A percentile compares a stretch with the other conserved stretches of the same genome.
These are phyloP conservation scores for Anacardium occidentale DNA, from an alignment of 345 rosid genomes.

Conservation along the genomic window DNA sequence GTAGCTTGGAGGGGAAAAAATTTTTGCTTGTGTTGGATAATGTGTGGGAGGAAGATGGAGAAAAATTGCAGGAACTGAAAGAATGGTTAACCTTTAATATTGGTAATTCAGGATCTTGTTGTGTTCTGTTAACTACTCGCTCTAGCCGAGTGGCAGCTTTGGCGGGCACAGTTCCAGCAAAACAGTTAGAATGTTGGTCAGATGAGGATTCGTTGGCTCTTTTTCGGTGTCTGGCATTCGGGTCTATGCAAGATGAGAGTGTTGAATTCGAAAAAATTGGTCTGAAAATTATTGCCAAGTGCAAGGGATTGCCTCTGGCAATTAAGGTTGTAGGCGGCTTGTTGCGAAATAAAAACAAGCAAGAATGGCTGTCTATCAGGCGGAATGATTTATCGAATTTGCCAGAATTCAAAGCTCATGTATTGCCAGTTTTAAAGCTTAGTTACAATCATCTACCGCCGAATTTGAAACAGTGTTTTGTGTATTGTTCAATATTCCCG, in stretches of 20 bases:
- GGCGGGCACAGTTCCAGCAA: conserved; percentile 2
- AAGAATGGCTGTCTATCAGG: conserved; percentile 13
- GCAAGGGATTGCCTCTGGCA: conserved; percentile 27
- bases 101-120: conserved; percentile 14
- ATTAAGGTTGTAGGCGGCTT: conserved; percentile 16
- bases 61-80: neutral
- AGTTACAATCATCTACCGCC: conserved; percentile 28
- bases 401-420: conserved; percentile 4
- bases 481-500: conserved; percentile 24
- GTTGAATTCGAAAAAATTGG: conserved; percentile 12
- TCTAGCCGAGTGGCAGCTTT: conserved; percentile 5
- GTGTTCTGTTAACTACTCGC: conserved; percentile 21
- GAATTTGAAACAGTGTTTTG: conserved; percentile 26
- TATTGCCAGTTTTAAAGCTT: conserved; percentile 22
- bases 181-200: neutral
- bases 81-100: conserved; percentile 2
- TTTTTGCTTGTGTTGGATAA: conserved; percentile 28
- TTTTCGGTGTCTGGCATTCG: conserved; percentile 14
- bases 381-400: conserved; percentile 9
- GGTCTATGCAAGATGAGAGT: neutral
- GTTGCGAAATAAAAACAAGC: conserved; percentile 8
- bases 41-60: conserved; percentile 21
- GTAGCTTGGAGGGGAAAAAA: conserved; percentile 15
- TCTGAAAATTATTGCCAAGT: conserved; percentile 12
- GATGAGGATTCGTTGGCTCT: conserved; percentile 2